phyloP scores from a whole-genome alignment of 441 rosid genomes.

The Pelargonium myrrhifolium region DNA sequence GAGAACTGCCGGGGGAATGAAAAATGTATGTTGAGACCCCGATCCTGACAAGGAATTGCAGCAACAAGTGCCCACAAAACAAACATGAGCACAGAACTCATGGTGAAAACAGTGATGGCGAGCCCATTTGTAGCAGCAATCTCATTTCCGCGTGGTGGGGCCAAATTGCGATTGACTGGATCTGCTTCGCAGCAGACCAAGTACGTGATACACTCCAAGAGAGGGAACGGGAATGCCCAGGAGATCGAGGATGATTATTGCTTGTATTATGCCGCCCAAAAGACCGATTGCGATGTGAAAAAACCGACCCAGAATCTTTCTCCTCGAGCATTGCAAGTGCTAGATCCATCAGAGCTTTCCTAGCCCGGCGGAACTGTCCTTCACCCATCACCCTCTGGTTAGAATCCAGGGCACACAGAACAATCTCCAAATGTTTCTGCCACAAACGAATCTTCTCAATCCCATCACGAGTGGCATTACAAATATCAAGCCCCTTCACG shows the following conservation, averaged over 20 bases:
- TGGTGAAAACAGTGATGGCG: constrained; percentile 30
- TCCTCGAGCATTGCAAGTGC: constrained; percentile 40
- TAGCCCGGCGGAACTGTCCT: constrained; percentile 37
- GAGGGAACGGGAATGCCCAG: constrained; percentile 34
- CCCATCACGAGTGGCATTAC: constrained; percentile 40
- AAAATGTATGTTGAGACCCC: constrained; percentile 29
- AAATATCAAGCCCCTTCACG: constrained; percentile 37
- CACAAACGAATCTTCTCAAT: constrained; percentile 33
- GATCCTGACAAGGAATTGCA: constrained; percentile 42
- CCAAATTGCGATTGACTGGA: constrained; percentile 29
- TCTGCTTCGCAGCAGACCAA: constrained; percentile 40
- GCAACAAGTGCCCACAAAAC: constrained; percentile 39
- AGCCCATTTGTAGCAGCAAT: constrained; percentile 34
- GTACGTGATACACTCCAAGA: constrained; percentile 41
- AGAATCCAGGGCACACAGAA: constrained; percentile 27
- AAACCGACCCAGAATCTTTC: constrained; percentile 26
- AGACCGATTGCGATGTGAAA: constrained; percentile 31
- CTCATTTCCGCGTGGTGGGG: constrained; percentile 30
- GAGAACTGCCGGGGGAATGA: constrained; percentile 28
- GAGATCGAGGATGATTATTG: constrained; percentile 16
- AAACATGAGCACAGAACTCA: constrained; percentile 31
- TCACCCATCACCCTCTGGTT: constrained; percentile 23
- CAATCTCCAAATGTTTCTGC: constrained; percentile 42
- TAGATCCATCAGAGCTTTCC: constrained; percentile 36
- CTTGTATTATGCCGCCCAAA: constrained; percentile 23